Evolutionary conservation across 2,329 filamentous ascomycete species (phyloP).

Genomic region (Colletotrichum tamarilloi): DNA sequence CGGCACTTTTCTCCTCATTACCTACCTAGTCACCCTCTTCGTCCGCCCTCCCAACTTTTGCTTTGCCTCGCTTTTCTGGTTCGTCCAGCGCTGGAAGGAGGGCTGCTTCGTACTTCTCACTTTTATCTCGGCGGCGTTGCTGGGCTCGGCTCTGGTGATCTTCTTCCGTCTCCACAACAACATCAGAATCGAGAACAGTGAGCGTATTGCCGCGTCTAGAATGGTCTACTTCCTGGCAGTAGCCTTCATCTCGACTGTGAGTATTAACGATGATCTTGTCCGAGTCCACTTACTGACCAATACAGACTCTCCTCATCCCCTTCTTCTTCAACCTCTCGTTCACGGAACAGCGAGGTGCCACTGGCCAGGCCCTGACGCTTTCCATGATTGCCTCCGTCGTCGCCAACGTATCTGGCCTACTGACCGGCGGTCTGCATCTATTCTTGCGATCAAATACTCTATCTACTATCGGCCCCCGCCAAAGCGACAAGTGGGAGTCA

Average conservation of each 20-base stretch:
- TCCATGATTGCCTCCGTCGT: conserved; percentile 74
- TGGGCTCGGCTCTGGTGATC: conserved; percentile 63
- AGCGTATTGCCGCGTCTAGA: conserved; percentile 72
- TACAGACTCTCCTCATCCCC: conserved; percentile 68
- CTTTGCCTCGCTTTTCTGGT: conserved; percentile 76
- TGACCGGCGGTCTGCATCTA: conserved; percentile 73
- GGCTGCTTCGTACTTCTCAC: conserved; percentile 66
- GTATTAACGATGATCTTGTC: conserved; percentile 39
- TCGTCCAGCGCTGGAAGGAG: conserved; percentile 69
- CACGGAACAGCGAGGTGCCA: conserved; percentile 46
- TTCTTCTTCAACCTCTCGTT: conserved; percentile 71
- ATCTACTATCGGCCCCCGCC: conserved; percentile 61
- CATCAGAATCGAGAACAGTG: conserved; percentile 64
- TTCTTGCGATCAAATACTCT: conserved; percentile 73
- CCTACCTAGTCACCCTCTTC: conserved; percentile 69
- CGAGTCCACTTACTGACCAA: conserved; percentile 8
- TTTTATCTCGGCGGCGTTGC: conserved; percentile 60
- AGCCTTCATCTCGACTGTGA: conserved; percentile 67
- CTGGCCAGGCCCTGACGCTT: conserved; percentile 57
- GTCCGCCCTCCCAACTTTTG: conserved; percentile 68
- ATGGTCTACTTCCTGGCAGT: conserved; percentile 76
- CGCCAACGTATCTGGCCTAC: conserved; percentile 72
- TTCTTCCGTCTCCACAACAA: conserved; percentile 67
- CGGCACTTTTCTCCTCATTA: conserved; percentile 61
- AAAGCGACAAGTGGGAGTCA: conserved; percentile 55